phyloP scores from a whole-genome alignment of 805 yeast species.

The Saccharomyces cerevisiae region DNA sequence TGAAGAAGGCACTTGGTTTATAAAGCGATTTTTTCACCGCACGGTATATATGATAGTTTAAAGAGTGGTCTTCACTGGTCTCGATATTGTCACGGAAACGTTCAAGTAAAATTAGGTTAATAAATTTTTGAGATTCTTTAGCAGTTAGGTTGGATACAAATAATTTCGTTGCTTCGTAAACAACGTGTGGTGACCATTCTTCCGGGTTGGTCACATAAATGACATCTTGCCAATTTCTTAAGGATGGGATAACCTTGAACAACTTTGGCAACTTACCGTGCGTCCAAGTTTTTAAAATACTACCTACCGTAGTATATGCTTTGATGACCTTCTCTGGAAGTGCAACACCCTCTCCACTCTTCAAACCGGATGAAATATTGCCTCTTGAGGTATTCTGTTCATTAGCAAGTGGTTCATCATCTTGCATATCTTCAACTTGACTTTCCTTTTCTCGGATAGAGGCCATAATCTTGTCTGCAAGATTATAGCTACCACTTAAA shows the following conservation, averaged over 20 bases:
- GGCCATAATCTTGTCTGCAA: conserved; percentile 92
- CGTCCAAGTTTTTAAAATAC: conserved; percentile 76
- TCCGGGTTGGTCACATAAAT: conserved; percentile 88
- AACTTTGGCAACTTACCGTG: conserved; percentile 96
- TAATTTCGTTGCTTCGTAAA: conserved; percentile 87
- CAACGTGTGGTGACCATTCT: conserved; percentile 90
- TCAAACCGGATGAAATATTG: conserved; percentile 16
- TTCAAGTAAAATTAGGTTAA: conserved; percentile 58
- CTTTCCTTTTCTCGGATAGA: conserved; percentile 70
- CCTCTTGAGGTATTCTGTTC: conserved; percentile 20
- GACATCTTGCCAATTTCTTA: conserved; percentile 93
- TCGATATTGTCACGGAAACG: conserved; percentile 66
- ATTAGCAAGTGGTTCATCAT: conserved; percentile 8
- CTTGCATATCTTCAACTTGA: conserved; percentile 15
- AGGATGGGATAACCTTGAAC: conserved; percentile 87
- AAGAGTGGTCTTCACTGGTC: conserved; percentile 62
- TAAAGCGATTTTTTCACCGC: conserved; percentile 87
- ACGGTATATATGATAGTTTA: conserved; percentile 89
- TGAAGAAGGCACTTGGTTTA: conserved; percentile 96
- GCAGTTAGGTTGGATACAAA: conserved; percentile 87
- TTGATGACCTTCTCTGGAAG: conserved; percentile 94
- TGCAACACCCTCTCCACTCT: conserved; percentile 64
- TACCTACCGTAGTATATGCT: conserved; percentile 88
- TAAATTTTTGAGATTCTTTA: conserved; percentile 79
- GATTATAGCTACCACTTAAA: conserved; percentile 44